Base-by-base conservation (phyloP, 2,329 filamentous ascomycete species). In the Aspergillus carbonarius region DNA sequence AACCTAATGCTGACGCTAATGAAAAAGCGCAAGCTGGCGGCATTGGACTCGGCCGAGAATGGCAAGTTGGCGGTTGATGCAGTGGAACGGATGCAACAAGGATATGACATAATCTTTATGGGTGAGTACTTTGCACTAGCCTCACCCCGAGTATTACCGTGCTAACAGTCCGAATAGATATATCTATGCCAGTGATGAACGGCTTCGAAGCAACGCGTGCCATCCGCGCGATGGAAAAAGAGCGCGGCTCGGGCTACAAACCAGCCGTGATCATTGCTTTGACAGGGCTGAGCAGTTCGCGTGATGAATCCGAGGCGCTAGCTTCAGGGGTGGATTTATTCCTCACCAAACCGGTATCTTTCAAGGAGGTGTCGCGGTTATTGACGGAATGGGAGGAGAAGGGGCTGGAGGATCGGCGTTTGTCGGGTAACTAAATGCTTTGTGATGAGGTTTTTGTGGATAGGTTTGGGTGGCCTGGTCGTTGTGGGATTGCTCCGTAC, bases 121-220 rank as follows among this genome's bases (percentile, higher is more conserved):
- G 72, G 68, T 71, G 48, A 56, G 66, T 61, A 4, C 2, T 4
- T 25, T 10, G 23, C 23, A 23, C 23, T 23, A 23, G n/a, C 17
- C 25, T 6, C 8, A 2, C 5, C 23, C n/a, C 8, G 34, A 47
- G 1, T 40, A 9, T n/a, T 32, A 20, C 17, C 44, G 34, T 34
- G 13, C 59, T 37, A 37, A 27, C 15, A 17, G 8, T 6, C 8
- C 6, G 39, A 3, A 15, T 27, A 71, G 76, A 81, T 50, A 78
- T 81, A 35, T 76, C 74, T 2, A 81, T 81, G 78, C 79, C 79
- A 0, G 73, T 79, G 5, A 79, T 80, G 76, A 76, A 80, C 61
- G 79, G 79, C 1, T 79, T 81, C 49, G 75, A 79, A 63, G 76
- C 79, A 2, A 79, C 79, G 5, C 74, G 77, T 7, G 73, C 74